Percentiles rank a stretch among this genome's conserved stretches.
These are phyloP conservation scores for Ascochyta lentis DNA, from an alignment of 2,329 filamentous ascomycete species.

Conservation along the genomic window DNA sequence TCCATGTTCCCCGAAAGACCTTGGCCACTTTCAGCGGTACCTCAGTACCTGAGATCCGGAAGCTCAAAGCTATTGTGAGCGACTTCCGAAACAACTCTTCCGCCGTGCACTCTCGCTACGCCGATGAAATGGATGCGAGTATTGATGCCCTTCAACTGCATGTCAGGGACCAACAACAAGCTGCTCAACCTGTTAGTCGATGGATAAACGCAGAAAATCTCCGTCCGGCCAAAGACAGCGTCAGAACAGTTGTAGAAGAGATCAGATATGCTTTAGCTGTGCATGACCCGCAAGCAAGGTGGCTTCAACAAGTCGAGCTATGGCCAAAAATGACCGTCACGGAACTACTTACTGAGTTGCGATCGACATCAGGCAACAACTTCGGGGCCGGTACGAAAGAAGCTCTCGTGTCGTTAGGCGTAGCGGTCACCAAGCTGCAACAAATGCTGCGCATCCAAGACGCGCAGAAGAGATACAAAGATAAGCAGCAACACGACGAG, in stretches of 20 bases:
- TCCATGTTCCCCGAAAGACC: background rate
- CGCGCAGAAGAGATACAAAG: conserved; percentile 30
- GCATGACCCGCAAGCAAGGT: conserved; percentile 42
- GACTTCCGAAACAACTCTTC: conserved; percentile 31
- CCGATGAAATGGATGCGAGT: conserved; percentile 46
- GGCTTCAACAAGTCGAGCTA: conserved; percentile 53
- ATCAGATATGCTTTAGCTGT: conserved; percentile 15
- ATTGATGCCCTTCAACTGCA: conserved; percentile 37
- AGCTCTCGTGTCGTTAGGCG: conserved; percentile 53
- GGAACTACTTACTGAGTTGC: conserved; percentile 57
- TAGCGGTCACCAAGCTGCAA: conserved; percentile 56
- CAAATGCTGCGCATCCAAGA: conserved; percentile 54
- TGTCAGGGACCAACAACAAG: background rate
- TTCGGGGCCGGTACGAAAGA: conserved; percentile 51
- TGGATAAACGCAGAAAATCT: conserved; percentile 17
- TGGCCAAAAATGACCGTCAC: conserved; percentile 57
- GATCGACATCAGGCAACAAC: conserved; percentile 37
- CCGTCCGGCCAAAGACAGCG: conserved; percentile 16
- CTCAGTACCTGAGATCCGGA: background rate
- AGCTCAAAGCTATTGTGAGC: conserved; percentile 23
- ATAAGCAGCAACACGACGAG: conserved; percentile 51
- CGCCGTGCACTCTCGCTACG: conserved; percentile 50
- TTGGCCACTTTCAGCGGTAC: background rate
- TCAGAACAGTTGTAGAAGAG: conserved; percentile 17
- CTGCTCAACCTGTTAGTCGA: background rate